Evolutionary conservation across 2,329 filamentous ascomycete species (phyloP).

Genomic region (Rutstroemia sydowiana): DNA sequence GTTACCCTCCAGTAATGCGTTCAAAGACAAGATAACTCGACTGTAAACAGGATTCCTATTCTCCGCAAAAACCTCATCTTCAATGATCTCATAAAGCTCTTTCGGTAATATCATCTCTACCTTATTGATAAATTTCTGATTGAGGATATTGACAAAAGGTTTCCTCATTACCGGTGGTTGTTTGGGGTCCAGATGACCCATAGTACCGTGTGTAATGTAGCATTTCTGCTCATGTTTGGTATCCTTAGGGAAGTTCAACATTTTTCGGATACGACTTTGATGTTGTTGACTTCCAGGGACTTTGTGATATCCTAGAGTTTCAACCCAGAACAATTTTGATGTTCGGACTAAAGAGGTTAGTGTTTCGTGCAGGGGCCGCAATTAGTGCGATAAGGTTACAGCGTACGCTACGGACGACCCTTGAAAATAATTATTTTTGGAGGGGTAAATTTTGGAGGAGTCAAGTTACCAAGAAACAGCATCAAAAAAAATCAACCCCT

Average conservation of each 20-base stretch:
- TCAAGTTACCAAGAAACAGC: not conserved
- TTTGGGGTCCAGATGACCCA: conserved; percentile 62
- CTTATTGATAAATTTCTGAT: conserved; percentile 62
- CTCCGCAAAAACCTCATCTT: conserved; percentile 41
- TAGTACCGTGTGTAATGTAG: conserved; percentile 61
- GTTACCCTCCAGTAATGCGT: conserved; percentile 60
- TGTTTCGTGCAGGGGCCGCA: too few relatives aligned
- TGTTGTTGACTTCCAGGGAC: not conserved
- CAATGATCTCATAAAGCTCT: conserved; percentile 48
- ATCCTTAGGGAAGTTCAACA: conserved; percentile 37
- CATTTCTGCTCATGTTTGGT: conserved; percentile 51
- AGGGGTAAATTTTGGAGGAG: conserved; percentile 1
- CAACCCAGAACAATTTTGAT: conserved; percentile 5
- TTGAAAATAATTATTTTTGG: conserved; percentile 7
- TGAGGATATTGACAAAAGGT: conserved; percentile 64
- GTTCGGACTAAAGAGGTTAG: too few relatives aligned
- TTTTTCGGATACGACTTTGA: conserved; percentile 21
- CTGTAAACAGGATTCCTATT: conserved; percentile 46
- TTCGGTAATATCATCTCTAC: conserved; percentile 67
- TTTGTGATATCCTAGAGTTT: not conserved
- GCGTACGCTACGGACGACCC: not conserved
- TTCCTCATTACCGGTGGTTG: conserved; percentile 66
- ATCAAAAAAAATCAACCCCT: too few relatives aligned
- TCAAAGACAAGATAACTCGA: conserved; percentile 64
- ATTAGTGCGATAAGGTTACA: too few relatives aligned